Percentiles rank a stretch among this genome's conserved stretches.
These are phyloP conservation scores for Pyrenophora tritici-repentis DNA, from an alignment of 2,329 filamentous ascomycete species.

Conservation along the genomic window DNA sequence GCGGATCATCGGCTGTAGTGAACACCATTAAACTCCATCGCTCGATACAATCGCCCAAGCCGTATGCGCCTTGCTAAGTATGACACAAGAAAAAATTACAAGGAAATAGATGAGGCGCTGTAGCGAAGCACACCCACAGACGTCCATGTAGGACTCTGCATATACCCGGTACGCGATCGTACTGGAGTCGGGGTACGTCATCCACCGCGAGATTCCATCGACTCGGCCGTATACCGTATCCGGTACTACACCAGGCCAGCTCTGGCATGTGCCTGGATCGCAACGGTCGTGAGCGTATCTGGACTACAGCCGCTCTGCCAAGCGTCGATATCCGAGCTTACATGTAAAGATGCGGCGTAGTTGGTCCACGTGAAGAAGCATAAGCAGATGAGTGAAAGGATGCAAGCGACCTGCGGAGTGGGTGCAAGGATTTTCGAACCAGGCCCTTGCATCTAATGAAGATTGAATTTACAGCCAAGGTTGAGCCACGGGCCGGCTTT, in stretches of 20 bases:
- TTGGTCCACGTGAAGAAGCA: background rate
- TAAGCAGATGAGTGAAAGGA: background rate
- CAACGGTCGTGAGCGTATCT: background rate
- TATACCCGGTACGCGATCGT: background rate
- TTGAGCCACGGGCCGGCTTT: background rate
- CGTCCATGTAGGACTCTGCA: background rate
- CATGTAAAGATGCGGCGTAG: background rate
- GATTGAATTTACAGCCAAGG: background rate
- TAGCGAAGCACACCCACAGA: background rate
- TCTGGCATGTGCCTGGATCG: background rate
- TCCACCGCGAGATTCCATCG: background rate
- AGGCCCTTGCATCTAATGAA: no score
- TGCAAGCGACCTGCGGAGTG: background rate
- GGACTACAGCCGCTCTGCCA: background rate
- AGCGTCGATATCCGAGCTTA: background rate
- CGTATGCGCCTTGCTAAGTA: background rate
- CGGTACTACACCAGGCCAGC: background rate
- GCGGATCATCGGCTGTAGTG: no score
- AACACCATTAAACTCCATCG: background rate
- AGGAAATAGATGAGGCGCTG: background rate
- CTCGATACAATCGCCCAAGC: background rate
- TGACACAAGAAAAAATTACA: background rate
- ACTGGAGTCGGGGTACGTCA: background rate
- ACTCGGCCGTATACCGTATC: no score
- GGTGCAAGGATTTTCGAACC: no score